phyloP scores from a whole-genome alignment of 2,329 filamentous ascomycete genomes.

The Colletotrichum eleusines region DNA sequence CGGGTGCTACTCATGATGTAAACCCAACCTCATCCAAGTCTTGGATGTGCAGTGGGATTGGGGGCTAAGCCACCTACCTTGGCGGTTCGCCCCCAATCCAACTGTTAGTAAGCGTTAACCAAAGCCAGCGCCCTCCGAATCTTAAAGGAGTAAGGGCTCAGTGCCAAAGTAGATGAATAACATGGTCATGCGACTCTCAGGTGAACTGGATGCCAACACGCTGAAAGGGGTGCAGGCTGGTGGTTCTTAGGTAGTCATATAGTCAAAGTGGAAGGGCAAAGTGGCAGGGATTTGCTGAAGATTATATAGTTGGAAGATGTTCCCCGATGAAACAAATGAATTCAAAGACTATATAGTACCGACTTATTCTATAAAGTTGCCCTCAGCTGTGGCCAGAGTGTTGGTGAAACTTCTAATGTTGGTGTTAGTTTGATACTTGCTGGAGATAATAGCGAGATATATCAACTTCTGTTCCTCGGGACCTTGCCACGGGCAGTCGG shows the following conservation, averaged over 20 bases:
- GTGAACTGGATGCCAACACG: background rate
- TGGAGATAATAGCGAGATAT: too few species aligned
- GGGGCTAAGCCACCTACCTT: slow-evolving; percentile 11
- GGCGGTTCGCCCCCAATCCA: background rate
- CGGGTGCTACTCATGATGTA: background rate
- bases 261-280: too few species aligned
- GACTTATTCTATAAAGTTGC: background rate
- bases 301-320: too few species aligned
- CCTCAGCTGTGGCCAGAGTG: background rate
- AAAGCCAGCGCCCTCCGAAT: background rate
- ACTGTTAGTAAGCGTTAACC: background rate
- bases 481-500: background rate
- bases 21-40: background rate
- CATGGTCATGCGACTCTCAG: background rate
- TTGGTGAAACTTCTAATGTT: background rate
- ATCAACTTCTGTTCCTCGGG: background rate
- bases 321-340: too few species aligned
- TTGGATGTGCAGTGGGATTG: background rate
- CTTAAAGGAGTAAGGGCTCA: background rate
- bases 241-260: background rate
- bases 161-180: background rate
- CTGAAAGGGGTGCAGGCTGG: too few species aligned
- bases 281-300: too few species aligned
- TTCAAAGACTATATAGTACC: background rate
- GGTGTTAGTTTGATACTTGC: too few species aligned